A percentile compares a stretch with the other conserved stretches of the same genome.
Evolutionary conservation across 805 yeast species (phyloP).

Genomic region (Saccharomycopsis sp.): DNA sequence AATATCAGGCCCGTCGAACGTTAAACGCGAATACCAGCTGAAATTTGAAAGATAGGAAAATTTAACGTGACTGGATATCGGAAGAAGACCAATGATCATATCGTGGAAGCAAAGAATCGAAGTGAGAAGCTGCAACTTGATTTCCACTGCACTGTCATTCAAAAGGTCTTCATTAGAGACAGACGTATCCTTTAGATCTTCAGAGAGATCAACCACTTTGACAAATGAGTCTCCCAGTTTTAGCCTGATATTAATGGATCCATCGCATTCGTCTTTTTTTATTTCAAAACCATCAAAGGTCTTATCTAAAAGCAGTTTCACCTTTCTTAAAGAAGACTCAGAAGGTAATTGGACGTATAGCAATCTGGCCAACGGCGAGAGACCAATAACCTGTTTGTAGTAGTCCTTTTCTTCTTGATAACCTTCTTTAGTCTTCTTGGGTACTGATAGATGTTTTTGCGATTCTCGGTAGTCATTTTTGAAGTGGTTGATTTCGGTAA

Average conservation of each 20-base stretch:
- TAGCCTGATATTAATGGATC: background rate
- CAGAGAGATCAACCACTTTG: constrained; percentile 29
- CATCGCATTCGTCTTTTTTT: constrained; percentile 22
- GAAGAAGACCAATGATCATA: constrained; percentile 44
- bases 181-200: constrained; percentile 27
- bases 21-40: constrained; percentile 30
- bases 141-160: constrained; percentile 27
- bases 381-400: background rate
- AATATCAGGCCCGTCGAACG: constrained; percentile 29
- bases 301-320: background rate
- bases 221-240: constrained; percentile 25
- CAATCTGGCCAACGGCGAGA: constrained; percentile 14
- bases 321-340: constrained; percentile 5
- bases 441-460: constrained; percentile 25
- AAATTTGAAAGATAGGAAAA: constrained; percentile 32
- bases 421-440: background rate
- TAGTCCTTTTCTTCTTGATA: background rate
- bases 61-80: constrained; percentile 41
- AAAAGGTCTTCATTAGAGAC: constrained; percentile 23
- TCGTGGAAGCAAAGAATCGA: constrained; percentile 28
- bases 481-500: constrained; percentile 23
- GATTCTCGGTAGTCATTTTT: constrained; percentile 30
- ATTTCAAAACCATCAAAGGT: constrained; percentile 13
- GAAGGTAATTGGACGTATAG: constrained; percentile 1
- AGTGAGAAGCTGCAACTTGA: constrained; percentile 22